phyloP scores from a whole-genome alignment of 345 rosid species.

The Sisymbrium altissimum region DNA sequence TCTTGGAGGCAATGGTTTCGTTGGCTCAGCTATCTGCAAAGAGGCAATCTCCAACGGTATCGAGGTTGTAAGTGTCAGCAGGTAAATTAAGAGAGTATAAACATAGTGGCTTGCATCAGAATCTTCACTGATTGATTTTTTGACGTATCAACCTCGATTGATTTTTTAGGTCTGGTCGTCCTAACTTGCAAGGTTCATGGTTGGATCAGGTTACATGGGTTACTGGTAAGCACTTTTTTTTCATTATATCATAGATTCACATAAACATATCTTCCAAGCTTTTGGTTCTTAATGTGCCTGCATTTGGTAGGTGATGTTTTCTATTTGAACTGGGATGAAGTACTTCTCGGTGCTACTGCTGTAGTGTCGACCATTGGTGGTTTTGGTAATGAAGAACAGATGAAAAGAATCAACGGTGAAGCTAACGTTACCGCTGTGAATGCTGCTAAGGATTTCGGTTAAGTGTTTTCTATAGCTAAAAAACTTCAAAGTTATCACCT shows the following conservation, averaged over 20 bases:
- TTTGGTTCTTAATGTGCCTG: neutral
- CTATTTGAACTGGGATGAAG: constrained; percentile 91
- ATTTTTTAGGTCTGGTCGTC: constrained; percentile 75
- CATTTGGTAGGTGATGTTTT: constrained; percentile 74
- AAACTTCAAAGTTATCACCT: neutral
- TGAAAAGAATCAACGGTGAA: constrained; percentile 86
- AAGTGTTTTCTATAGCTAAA: constrained; percentile 3
- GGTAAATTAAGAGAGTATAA: constrained; percentile 37
- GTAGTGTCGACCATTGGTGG: constrained; percentile 95
- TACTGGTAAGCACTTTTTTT: constrained; percentile 48
- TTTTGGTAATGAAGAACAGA: constrained; percentile 85
- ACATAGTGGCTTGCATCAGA: neutral
- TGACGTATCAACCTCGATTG: neutral
- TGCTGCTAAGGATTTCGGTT: constrained; percentile 81
- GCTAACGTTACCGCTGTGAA: constrained; percentile 77
- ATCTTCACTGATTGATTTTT: neutral
- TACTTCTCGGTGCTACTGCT: constrained; percentile 83
- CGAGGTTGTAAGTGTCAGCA: constrained; percentile 85
- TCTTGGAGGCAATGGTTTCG: constrained; percentile 85
- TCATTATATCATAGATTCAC: neutral
- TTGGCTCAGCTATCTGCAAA: constrained; percentile 93
- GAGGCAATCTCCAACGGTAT: constrained; percentile 81
- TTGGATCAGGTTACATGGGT: constrained; percentile 89
- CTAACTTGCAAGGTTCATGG: constrained; percentile 68
- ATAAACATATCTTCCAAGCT: neutral